Conservation (phyloP, 1,284 basidiomycete species). For the Microbotryum saponariae region DNA sequence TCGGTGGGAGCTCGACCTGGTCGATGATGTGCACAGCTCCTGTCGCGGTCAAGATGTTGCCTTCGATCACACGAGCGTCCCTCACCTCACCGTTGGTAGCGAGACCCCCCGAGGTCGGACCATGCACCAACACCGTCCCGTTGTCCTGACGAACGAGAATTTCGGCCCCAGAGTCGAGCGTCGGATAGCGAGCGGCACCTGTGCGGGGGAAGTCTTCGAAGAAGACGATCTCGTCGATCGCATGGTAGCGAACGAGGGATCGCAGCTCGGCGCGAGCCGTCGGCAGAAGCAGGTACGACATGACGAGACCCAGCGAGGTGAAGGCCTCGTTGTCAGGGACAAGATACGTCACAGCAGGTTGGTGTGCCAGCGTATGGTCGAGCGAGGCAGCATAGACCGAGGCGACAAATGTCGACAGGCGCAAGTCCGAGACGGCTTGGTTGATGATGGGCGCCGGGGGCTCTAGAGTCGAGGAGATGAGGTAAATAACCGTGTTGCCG, state of each 20-base stretch:
- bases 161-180: constrained; percentile 42
- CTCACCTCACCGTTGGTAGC: constrained; percentile 34
- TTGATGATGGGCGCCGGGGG: constrained; percentile 75
- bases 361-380: constrained; percentile 56
- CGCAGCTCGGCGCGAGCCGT: constrained; percentile 69
- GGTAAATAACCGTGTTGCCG: constrained; percentile 77
- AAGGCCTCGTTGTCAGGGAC: constrained; percentile 86
- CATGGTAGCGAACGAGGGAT: constrained; percentile 76
- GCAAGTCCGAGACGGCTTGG: constrained; percentile 70
- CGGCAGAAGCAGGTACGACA: constrained; percentile 66
- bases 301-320: constrained; percentile 76
- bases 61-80: constrained; percentile 37
- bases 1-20: constrained; percentile 71
- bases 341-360: constrained; percentile 68
- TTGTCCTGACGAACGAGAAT: constrained; percentile 38
- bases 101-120: constrained; percentile 53
- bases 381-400: constrained; percentile 72
- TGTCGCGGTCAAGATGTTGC: constrained; percentile 70
- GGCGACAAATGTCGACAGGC: constrained; percentile 82
- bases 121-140: constrained; percentile 27
- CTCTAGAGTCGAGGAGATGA: constrained; percentile 71
- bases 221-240: constrained; percentile 70
- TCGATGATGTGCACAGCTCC: constrained; percentile 89
- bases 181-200: constrained; percentile 33
- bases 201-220: constrained; percentile 50